Conservation (phyloP, 192 early-diverging fungal genomes). For the Spinellus fusiger region DNA sequence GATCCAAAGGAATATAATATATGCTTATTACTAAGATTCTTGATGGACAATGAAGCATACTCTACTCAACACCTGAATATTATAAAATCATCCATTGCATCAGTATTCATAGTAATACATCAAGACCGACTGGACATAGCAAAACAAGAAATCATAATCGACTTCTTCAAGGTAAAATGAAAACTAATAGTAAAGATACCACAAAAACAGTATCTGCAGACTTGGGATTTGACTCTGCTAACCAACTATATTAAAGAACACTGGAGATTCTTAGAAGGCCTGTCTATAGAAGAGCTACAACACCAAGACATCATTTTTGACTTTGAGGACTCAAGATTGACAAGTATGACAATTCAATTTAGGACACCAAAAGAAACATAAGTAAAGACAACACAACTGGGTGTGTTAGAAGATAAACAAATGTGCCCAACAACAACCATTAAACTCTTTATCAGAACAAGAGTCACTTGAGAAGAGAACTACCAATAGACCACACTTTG, state of each 20-base stretch:
- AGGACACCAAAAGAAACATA: constrained; percentile 8
- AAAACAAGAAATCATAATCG: neutral
- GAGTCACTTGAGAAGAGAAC: too few relatives aligned
- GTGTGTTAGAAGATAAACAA: neutral
- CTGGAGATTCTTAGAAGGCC: neutral
- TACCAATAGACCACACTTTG: too few relatives aligned
- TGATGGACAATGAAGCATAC: neutral
- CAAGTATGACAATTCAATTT: too few relatives aligned
- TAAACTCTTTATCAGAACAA: neutral
- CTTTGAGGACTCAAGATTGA: too few relatives aligned
- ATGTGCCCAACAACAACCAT: neutral
- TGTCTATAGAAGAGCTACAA: neutral
- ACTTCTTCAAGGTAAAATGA: neutral
- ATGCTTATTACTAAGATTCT: neutral
- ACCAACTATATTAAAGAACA: neutral
- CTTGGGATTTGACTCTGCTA: neutral
- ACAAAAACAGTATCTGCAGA: neutral
- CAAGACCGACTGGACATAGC: neutral
- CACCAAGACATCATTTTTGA: neutral
- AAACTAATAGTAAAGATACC: neutral
- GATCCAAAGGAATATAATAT: neutral
- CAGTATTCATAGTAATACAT: neutral
- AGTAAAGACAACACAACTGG: neutral
- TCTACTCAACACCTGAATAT: neutral
- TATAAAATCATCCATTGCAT: neutral